A percentile compares a stretch with the other conserved stretches of the same genome.
phyloP scores from a whole-genome alignment of 495 filamentous ascomycete genomes.

The Cercophora scortea region DNA sequence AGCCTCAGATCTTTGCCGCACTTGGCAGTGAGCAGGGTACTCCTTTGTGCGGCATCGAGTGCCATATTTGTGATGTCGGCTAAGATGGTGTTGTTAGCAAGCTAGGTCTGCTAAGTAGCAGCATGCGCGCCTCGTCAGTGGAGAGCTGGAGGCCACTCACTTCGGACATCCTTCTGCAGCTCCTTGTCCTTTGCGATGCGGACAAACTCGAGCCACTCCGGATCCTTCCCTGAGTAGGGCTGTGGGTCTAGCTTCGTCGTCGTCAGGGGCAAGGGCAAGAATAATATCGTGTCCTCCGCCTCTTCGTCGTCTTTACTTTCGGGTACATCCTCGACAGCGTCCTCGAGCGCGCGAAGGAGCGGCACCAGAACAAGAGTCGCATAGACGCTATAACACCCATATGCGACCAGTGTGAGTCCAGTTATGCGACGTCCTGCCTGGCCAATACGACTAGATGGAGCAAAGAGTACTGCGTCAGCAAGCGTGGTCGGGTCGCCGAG shows the following conservation, averaged over 20 bases:
- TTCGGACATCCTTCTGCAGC: slow-evolving; percentile 37
- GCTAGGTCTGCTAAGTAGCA: too few relatives aligned
- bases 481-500: not conserved
- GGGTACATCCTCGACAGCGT: slow-evolving; percentile 13
- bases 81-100: too few relatives aligned
- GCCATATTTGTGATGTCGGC: slow-evolving; percentile 21
- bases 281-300: slow-evolving; percentile 28
- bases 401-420: not conserved
- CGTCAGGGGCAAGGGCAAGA: slow-evolving; percentile 56
- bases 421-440: too few relatives aligned
- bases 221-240: slow-evolving; percentile 53
- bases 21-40: slow-evolving; percentile 4
- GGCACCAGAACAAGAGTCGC: slow-evolving; percentile 21
- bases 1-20: slow-evolving; percentile 19
- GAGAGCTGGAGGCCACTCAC: slow-evolving; percentile 27
- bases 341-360: slow-evolving; percentile 11
- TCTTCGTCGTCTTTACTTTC: slow-evolving; percentile 22
- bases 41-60: slow-evolving; percentile 3
- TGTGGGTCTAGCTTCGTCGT: slow-evolving; percentile 30
- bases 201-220: slow-evolving; percentile 64
- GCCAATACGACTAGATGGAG: not conserved
- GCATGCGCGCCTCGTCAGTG: too few relatives aligned
- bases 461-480: not conserved
- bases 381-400: not conserved
- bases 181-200: slow-evolving; percentile 47